phyloP scores from a whole-genome alignment of 331 rosid genomes.

The Pyracantha coccinea region DNA sequence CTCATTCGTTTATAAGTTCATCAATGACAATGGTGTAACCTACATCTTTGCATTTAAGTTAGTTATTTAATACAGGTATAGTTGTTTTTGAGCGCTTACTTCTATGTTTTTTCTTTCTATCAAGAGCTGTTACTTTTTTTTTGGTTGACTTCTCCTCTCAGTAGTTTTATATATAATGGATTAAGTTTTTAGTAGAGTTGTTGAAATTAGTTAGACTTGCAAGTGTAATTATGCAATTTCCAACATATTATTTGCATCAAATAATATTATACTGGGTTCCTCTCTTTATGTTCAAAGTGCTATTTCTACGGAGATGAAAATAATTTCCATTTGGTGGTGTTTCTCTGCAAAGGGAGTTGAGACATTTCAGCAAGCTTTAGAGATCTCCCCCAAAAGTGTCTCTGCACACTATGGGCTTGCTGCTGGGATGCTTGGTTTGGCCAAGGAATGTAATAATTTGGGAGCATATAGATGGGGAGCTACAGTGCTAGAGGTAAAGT shows the following conservation, averaged over 20 bases:
- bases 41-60: background rate
- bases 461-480: constrained; percentile 93
- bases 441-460: constrained; percentile 54
- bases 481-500: constrained; percentile 63
- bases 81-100: background rate
- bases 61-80: background rate
- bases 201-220: background rate
- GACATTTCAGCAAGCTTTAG: constrained; percentile 68
- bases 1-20: background rate
- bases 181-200: background rate
- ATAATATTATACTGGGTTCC: background rate
- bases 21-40: background rate
- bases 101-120: background rate
- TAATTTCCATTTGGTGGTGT: constrained; percentile 4
- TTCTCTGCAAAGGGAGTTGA: constrained; percentile 69
- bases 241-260: background rate
- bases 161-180: background rate
- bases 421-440: constrained; percentile 70
- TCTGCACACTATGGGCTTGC: constrained; percentile 89
- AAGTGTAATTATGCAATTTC: background rate
- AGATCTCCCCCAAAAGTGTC: constrained; percentile 53
- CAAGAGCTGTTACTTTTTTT: background rate
- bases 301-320: background rate
- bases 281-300: background rate
- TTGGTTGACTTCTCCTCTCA: background rate